Conservation (phyloP, 352 stramenopile species). For the Phytophthora ohioensis region DNA sequence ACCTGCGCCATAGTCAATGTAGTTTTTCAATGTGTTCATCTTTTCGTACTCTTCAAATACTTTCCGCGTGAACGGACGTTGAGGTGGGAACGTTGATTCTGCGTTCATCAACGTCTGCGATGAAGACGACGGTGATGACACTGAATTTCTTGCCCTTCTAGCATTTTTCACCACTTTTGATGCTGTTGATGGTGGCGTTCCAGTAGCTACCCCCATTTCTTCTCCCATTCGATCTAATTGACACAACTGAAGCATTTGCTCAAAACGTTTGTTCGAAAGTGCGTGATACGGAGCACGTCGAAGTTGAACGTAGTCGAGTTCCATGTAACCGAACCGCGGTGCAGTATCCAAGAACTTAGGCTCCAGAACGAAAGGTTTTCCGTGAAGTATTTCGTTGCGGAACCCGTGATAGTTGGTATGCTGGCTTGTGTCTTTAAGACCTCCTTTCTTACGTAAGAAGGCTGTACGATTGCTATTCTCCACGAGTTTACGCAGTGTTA, state of each 20-base stretch:
- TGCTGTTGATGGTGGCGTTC: neutral
- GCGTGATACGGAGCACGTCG: conserved; percentile 41
- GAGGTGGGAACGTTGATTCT: conserved; percentile 46
- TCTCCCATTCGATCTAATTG: conserved; percentile 61
- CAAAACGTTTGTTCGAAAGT: conserved; percentile 71
- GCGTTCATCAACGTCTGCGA: neutral
- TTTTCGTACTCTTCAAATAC: conserved; percentile 68
- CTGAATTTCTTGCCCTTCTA: conserved; percentile 7
- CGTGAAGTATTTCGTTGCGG: conserved; percentile 78
- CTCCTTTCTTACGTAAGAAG: conserved; percentile 73
- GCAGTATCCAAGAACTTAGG: conserved; percentile 69
- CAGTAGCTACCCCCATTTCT: conserved; percentile 38
- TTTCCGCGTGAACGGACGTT: conserved; percentile 46
- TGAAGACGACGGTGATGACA: neutral
- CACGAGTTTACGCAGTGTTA: conserved; percentile 76
- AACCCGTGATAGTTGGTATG: conserved; percentile 82
- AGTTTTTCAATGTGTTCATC: conserved; percentile 73
- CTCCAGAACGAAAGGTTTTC: conserved; percentile 64
- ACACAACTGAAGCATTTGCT: conserved; percentile 69
- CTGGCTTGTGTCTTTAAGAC: conserved; percentile 77
- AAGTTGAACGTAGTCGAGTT: conserved; percentile 83
- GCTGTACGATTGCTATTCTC: conserved; percentile 83
- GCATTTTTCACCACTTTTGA: conserved; percentile 4
- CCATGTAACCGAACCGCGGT: conserved; percentile 74
- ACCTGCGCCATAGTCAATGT: conserved; percentile 67